A percentile compares a stretch with the other conserved stretches of the same genome.
Evolutionary conservation across 163 green algal species (phyloP).

Genomic region (Chlorella variabilis): DNA sequence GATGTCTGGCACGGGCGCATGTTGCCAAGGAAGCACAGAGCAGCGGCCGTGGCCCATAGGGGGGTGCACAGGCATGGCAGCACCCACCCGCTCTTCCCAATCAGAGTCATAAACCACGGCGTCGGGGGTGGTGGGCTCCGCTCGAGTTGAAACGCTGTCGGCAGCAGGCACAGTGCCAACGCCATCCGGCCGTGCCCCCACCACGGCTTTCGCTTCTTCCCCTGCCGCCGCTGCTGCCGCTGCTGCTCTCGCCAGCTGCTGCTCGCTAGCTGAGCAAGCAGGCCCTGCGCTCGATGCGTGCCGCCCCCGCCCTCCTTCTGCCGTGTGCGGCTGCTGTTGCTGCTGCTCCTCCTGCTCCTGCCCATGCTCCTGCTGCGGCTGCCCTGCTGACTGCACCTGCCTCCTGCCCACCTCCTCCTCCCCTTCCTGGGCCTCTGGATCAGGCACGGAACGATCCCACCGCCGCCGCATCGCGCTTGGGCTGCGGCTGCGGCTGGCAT

Average conservation of each 20-base stretch:
- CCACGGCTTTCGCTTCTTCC: neutral
- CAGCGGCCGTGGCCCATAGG: no score
- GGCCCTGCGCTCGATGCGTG: neutral
- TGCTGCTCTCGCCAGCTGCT: neutral
- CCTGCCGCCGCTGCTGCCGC: neutral
- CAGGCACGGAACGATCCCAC: neutral
- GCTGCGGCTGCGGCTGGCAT: neutral
- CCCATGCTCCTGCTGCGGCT: neutral
- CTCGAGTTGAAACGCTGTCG: no score
- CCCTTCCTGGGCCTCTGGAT: neutral
- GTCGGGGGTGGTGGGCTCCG: neutral
- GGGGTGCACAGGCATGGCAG: no score
- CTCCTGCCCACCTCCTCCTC: neutral
- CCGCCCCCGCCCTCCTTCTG: no score
- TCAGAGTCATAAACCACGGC: slow-evolving; percentile 19
- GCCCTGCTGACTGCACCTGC: neutral
- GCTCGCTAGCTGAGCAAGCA: neutral
- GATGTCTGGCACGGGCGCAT: no score
- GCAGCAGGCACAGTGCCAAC: neutral
- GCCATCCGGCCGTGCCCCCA: no score
- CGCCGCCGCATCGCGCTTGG: slow-evolving; percentile 2
- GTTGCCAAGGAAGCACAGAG: neutral
- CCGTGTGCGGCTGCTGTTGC: neutral
- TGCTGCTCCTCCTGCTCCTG: neutral
- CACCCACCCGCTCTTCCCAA: slow-evolving; percentile 25